Evolutionary conservation across 352 stramenopile species (phyloP), one percentile per base, ranked within the genome.

Genomic region (Phytophthora colocasiae): DNA sequence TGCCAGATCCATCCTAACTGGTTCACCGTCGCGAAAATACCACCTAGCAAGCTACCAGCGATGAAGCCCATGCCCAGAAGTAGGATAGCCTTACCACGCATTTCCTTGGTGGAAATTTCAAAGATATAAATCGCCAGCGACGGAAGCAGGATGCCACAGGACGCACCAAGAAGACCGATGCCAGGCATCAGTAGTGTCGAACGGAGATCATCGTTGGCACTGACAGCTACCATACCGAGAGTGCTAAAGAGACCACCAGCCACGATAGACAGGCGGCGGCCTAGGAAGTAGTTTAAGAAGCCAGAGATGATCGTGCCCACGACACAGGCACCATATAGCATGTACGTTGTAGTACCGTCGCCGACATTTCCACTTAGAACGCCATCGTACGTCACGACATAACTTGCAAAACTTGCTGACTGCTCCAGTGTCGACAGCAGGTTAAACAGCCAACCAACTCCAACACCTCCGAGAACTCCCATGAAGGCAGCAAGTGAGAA

Each of bases 1-100:
- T 93, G 85, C 85, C 85, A 93, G 45, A 93, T 81, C 85, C 85
- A 93, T 14, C 83, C 85, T 27, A 93, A 58, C 54, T 87, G 72
- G 52, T 87, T 81, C 15, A 87, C 68, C 0, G 79, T 80, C 22
- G 73, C 73, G 41, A 89, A 93, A 44, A 83, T 77, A 0, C 63
- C 73, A 9, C 75, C 71, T n/a, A 85, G 44, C 32, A 94, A 60
- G n/a, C 62, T 82, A 31, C 85, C 85, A n/a, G 66, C 44, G 26
- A 91, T 75, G 45, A 91, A 90, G 11, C 85, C 85, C 9, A 86
- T 67, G 24, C 82, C 81, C 3, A 94, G 63, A 4, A 92, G 44
- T 40, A 94, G 63, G 26, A 94, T 78, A 17, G 80, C 77, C 48
- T 92, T 92, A 45, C 78, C 81, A 27, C 85, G 83, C 80, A 92